Conservation (phyloP, 257 asterid species). For the Solanum chilense region DNA sequence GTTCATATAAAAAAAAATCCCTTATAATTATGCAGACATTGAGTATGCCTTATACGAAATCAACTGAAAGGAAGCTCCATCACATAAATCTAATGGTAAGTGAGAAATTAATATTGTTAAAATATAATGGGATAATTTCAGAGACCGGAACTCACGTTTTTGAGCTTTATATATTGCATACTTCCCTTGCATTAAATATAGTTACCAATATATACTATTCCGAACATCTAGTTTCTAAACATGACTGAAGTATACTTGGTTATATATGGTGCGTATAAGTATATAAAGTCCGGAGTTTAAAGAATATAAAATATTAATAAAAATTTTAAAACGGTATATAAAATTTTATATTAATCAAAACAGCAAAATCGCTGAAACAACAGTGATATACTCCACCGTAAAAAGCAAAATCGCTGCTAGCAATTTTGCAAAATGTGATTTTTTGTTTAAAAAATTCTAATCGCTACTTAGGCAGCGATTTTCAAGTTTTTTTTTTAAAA, state of each 20-base stretch:
- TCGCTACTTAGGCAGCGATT: too few relatives aligned
- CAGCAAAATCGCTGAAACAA: too few relatives aligned
- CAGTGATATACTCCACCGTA: too few relatives aligned
- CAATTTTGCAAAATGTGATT: too few relatives aligned
- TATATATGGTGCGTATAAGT: too few relatives aligned
- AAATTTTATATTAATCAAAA: too few relatives aligned
- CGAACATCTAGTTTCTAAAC: neutral
- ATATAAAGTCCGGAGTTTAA: too few relatives aligned
- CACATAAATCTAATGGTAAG: conserved; percentile 1
- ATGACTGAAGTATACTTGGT: neutral
- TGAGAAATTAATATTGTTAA: neutral
- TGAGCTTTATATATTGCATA: neutral
- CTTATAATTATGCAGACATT: conserved; percentile 10
- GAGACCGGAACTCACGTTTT: neutral
- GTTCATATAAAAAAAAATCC: neutral
- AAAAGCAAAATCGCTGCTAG: too few relatives aligned
- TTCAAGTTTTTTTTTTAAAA: too few relatives aligned
- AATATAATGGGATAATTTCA: neutral
- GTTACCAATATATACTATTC: neutral
- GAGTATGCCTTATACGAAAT: conserved; percentile 5
- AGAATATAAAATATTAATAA: too few relatives aligned
- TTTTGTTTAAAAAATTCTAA: too few relatives aligned
- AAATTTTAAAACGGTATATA: too few relatives aligned
- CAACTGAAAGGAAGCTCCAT: conserved; percentile 3
- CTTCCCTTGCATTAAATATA: neutral